Conservation (phyloP, 2,329 filamentous ascomycete species). For the Scopulariopsis brevicaulis region DNA sequence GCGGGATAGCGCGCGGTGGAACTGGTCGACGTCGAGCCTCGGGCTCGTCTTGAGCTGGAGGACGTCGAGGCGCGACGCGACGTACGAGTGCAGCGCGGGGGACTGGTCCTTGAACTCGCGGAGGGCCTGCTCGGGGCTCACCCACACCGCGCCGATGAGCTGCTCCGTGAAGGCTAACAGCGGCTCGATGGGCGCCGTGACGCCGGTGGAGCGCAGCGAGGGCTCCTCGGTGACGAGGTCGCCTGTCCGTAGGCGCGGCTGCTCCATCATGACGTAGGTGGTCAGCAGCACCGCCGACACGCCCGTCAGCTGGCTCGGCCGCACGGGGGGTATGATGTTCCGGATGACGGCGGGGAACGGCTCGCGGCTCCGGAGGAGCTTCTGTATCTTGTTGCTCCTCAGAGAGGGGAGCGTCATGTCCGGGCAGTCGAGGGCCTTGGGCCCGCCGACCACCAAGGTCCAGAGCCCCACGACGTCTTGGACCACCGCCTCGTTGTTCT, state of each 20-base stretch:
- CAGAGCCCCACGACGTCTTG: background rate
- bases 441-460: background rate
- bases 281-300: slow-evolving; percentile 4
- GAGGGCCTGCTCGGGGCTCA: background rate
- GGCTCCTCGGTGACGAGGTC: background rate
- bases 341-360: slow-evolving; percentile 1
- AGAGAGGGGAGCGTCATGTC: background rate
- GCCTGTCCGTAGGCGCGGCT: no score
- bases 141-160: slow-evolving; percentile 4
- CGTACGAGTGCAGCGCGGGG: background rate
- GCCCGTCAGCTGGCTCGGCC: background rate
- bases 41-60: background rate
- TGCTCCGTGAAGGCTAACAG: slow-evolving; percentile 5
- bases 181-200: background rate
- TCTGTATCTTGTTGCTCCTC: background rate
- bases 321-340: slow-evolving; percentile 2
- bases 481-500: background rate
- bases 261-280: slow-evolving; percentile 6
- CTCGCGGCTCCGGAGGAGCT: background rate
- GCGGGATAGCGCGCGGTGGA: slow-evolving; percentile 6
- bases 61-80: background rate
- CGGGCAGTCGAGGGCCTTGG: background rate
- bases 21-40: background rate
- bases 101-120: background rate
- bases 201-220: background rate